Evolutionary conservation across 2,329 filamentous ascomycete genomes (phyloP).

Genomic region (Trichoderma simmonsii): DNA sequence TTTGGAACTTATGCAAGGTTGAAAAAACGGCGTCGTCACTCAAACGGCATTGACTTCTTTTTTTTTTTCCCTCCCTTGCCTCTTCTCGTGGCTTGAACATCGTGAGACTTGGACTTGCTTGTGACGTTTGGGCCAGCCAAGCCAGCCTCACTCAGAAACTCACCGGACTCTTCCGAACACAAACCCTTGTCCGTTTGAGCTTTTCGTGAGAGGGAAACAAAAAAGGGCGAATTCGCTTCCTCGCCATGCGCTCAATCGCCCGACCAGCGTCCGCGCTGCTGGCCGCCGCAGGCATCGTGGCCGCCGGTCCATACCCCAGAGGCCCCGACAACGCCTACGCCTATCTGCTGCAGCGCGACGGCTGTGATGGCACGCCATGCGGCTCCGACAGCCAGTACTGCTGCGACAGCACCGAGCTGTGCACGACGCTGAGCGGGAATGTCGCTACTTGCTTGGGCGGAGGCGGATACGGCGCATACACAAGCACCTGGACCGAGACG

Average conservation of each 20-base stretch:
- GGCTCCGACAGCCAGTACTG: constrained; percentile 55
- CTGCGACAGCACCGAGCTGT: constrained; percentile 48
- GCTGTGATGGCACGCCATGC: constrained; percentile 47
- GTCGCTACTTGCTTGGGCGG: constrained; percentile 48
- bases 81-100: neutral
- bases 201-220: neutral
- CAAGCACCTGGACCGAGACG: constrained; percentile 61
- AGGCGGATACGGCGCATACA: constrained; percentile 39
- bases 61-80: neutral
- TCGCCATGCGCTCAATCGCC: constrained; percentile 15
- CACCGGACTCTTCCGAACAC: neutral
- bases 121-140: neutral
- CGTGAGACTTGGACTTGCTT: neutral
- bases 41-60: neutral
- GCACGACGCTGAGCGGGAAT: constrained; percentile 48
- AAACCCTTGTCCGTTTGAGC: neutral
- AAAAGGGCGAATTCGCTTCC: neutral
- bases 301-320: constrained; percentile 49
- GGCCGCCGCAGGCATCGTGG: constrained; percentile 31
- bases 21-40: neutral
- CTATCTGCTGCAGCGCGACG: constrained; percentile 44
- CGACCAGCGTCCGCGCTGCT: constrained; percentile 31
- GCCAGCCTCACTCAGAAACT: neutral
- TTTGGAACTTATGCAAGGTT: constrained; percentile 1
- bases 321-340: constrained; percentile 48